Base-by-base conservation (phyloP, 1,284 basidiomycete genomes). In the Hemileia vastatrix region DNA sequence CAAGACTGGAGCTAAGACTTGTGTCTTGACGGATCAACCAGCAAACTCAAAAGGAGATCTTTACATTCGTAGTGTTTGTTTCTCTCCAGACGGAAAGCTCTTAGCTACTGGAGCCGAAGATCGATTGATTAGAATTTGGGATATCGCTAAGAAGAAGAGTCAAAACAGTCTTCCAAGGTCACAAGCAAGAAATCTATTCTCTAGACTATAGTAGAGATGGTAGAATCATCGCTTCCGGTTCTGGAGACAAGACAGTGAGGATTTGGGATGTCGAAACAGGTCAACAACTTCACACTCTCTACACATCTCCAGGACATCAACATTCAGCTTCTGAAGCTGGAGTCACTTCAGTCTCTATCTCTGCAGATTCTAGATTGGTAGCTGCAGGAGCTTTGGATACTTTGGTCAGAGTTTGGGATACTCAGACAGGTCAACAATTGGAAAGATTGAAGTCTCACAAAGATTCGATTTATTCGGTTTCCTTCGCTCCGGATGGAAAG, bases 121-220 rank as follows among this genome's bases (percentile, higher is more conserved):
- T 75, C 82, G 85, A 63, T 83, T 85, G 72, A 87, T 90, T 70
- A 79, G 88, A 73, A 87, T 88, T 70, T 93, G 90, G 90, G 87
- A 91, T 72, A 86, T 93, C 68, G 80, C 80, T 27, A 84, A 83
- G 72, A 84, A 84, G 71, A 81, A 82, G 50, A 85, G 90, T 68
- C 80, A 82, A 64, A 83, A 82, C 64, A n/a, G 79, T 87, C 19
- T 86, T 91, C 67, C 83, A 85, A 54, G 90, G 90, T 1, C 90
- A 93, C 77, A 83, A 85, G 73, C 86, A 89, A 72, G 90, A 90
- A 76, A 90, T 94, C 68, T 93, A 92, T 77, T 88, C 88, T 4
- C 83, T 93, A 65, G 88, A 90, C 74, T 92, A 90, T 75, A 86
- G 86, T 8, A 77, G 81, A 23, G 87, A 92, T 70, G 88, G 90